Percentiles rank a stretch among this genome's conserved stretches.
phyloP scores from a whole-genome alignment of 495 filamentous ascomycete genomes.

The Xylaria venustula region DNA sequence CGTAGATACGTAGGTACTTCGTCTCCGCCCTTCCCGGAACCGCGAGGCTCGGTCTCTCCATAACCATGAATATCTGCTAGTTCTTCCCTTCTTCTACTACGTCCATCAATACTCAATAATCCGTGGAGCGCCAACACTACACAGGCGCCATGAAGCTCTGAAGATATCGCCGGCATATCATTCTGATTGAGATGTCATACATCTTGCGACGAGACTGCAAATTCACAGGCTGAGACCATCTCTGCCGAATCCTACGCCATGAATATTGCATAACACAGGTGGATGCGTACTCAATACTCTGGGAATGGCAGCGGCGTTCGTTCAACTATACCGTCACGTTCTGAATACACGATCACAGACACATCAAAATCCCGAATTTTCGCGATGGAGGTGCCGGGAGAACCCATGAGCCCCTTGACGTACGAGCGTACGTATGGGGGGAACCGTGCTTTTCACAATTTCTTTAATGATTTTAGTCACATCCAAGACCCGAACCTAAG shows the following conservation, averaged over 20 bases:
- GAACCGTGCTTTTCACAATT: constrained; percentile 61
- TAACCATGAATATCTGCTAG: neutral
- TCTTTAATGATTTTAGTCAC: constrained; percentile 57
- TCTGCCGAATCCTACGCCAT: neutral
- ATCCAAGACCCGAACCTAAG: constrained; percentile 69
- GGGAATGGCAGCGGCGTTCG: neutral
- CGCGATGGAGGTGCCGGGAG: constrained; percentile 17
- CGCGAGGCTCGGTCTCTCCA: neutral
- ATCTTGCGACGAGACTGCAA: neutral
- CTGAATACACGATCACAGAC: neutral
- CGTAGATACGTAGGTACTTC: neutral
- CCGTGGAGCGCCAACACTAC: too few species aligned
- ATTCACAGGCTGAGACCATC: neutral
- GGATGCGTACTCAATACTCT: neutral
- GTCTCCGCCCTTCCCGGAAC: constrained; percentile 6
- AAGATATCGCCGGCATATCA: neutral
- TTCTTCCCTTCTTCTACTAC: neutral
- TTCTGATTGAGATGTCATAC: neutral
- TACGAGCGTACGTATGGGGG: constrained; percentile 45
- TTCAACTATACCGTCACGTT: neutral
- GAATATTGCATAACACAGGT: neutral
- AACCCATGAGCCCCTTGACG: constrained; percentile 34
- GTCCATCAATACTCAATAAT: neutral
- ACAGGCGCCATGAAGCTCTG: neutral
- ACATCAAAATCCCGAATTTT: neutral